Base-by-base conservation (phyloP, 2,329 filamentous ascomycete species). In the Epichloe uncinata region DNA sequence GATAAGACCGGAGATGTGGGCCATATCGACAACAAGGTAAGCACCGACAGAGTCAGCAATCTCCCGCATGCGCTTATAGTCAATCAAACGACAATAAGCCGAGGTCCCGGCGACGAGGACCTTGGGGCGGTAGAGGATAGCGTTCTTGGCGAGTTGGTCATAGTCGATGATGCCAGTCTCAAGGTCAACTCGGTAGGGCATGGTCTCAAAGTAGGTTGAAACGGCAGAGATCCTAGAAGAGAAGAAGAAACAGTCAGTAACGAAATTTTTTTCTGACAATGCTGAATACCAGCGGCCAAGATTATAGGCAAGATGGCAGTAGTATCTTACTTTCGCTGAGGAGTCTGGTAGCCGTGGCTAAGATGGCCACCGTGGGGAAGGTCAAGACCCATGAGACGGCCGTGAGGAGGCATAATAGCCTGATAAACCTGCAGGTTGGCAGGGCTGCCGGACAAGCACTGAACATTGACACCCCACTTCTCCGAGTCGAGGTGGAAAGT, bases 381-480 rank as follows among this genome's bases (percentile, higher is more conserved):
- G 66, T 96, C 90, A 59, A 96, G 77, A 63, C 93, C 93, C 93
- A 98, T 98, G 59, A 98, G 77, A 63, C 93, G 85, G 59, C 95
- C 93, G 70, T 97, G 91, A 51, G 88, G 84, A 66, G 87, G 87
- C 80, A 97, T 94, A 64, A 98, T 81, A 60, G 93, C 93, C 75
- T 95, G 90, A 77, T 97, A 98, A 60, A 94, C 89, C 77, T 97
- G 89, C 59, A 98, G 75, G 73, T 98, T 98, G 73, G 93, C 93
- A 60, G 93, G 93, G 69, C 84, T 90, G 62, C 93, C 93, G 64
- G 82, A 87, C 65, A 95, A 74, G 70, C 86, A 89, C 76, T 98
- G 93, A 53, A 98, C 93, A 66, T 98, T 98, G 73, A 98, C 93
- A 67, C 93, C 93, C 93, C 93, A 98, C 75, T 94, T 89, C 59